Evolutionary conservation across 2,329 filamentous ascomycete species (phyloP), one percentile per base, ranked within the genome.

Genomic region (Claviceps pazoutovae): DNA sequence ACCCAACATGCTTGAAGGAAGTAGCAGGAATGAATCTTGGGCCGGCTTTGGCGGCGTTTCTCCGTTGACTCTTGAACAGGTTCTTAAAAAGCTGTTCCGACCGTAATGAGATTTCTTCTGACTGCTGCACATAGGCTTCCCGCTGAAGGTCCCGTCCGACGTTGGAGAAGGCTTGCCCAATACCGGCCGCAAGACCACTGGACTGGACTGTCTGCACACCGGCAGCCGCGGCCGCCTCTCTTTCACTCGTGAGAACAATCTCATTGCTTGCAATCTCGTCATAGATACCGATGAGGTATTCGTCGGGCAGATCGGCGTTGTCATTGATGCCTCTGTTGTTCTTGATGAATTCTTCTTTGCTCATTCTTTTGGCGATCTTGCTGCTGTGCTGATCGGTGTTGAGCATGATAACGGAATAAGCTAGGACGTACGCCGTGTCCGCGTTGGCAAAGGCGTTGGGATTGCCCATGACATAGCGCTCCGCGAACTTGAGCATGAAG

Each of bases 251-350:
- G 7, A 98, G 76, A 0, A 98, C 90, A 58, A 98, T 98, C 66
- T 98, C 93, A 55, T 97, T 91, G 53, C 75, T 76, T 1, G 77
- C 79, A 60, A 98, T 98, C 64, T 98, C 93, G 5, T 98, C 91
- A 59, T 84, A 98, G 51, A 98, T 97, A 5, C 77, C 80, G 30
- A 80, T 75, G 2, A 98, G 80, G 62, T 98, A 98, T 39, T 98
- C 93, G 48, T 94, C 83, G 0, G 94, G 93, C 54, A 98, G 71
- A 71, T 97, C 88, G 34, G 88, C 86, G 58, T 87, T 91, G 69
- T 98, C 93, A 68, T 98, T 97, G 73, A 98, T 98, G 53, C 93
- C 93, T 30, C 93, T 77, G 67, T 98, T 98, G 70, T 98, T 98
- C 73, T 95, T 96, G 73, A 98, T 95, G 64, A 98, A 98, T 59